Evolutionary conservation across 257 asterid species (phyloP).

Genomic region (Pogostemon cablin): DNA sequence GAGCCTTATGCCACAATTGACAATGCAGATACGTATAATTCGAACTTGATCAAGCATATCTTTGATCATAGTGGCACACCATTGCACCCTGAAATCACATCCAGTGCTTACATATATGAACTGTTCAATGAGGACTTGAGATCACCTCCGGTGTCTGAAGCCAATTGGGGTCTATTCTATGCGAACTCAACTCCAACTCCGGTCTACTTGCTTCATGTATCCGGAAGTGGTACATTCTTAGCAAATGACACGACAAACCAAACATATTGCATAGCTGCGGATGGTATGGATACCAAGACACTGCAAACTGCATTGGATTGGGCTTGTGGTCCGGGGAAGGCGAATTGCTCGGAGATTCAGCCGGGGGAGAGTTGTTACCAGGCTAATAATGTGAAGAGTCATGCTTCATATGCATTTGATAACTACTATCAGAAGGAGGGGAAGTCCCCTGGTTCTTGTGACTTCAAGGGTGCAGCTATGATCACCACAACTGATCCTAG

Average conservation of each 20-base stretch:
- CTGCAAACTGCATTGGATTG: constrained; percentile 95
- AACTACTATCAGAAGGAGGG: constrained; percentile 92
- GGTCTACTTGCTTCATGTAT: constrained; percentile 88
- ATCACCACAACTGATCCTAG: constrained; percentile 98
- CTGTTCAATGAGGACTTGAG: constrained; percentile 93
- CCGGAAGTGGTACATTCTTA: constrained; percentile 90
- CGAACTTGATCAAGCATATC: constrained; percentile 86
- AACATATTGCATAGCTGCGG: constrained; percentile 78
- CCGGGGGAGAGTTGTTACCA: constrained; percentile 93
- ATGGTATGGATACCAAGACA: constrained; percentile 67
- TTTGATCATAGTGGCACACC: constrained; percentile 82
- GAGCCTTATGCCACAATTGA: constrained; percentile 92
- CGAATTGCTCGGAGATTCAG: constrained; percentile 93
- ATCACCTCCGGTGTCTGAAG: constrained; percentile 86
- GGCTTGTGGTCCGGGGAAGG: constrained; percentile 99
- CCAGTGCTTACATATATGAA: constrained; percentile 83
- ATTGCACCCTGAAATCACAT: constrained; percentile 82
- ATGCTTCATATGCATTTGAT: constrained; percentile 91
- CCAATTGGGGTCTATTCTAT: constrained; percentile 88
- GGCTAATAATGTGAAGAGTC: constrained; percentile 84
- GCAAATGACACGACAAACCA: constrained; percentile 91
- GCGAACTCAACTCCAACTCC: constrained; percentile 67
- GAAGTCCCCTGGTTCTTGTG: constrained; percentile 73
- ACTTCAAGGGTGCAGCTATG: constrained; percentile 96
- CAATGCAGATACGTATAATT: constrained; percentile 83